Percentiles rank a stretch among this genome's conserved stretches.
Evolutionary conservation across 1,284 basidiomycete species (phyloP).

Genomic region (Moesziomyces sp.): DNA sequence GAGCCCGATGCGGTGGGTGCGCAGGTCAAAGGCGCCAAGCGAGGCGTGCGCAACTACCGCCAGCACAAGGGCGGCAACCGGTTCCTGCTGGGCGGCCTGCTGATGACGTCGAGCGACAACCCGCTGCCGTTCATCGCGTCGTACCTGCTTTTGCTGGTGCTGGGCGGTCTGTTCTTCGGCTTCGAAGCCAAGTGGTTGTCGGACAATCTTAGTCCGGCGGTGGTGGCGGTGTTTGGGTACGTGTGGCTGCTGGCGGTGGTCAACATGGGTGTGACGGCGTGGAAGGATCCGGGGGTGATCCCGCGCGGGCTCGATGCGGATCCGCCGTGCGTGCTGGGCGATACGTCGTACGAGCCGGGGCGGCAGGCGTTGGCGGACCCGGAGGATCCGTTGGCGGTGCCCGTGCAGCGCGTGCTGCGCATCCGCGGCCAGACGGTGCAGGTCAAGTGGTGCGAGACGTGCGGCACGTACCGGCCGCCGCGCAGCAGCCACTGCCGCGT

Average conservation of each 20-base stretch:
- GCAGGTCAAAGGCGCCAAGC: slow-evolving; percentile 1
- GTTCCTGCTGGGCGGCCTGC: slow-evolving; percentile 54
- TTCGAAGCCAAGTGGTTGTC: slow-evolving; percentile 59
- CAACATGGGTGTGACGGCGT: slow-evolving; percentile 62
- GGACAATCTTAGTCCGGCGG: slow-evolving; percentile 50
- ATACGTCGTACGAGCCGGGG: slow-evolving; percentile 15
- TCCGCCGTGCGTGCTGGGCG: slow-evolving; percentile 57
- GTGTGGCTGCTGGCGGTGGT: slow-evolving; percentile 48
- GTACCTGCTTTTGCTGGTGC: slow-evolving; percentile 41
- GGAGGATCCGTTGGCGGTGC: slow-evolving; percentile 41
- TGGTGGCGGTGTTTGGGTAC: slow-evolving; percentile 56
- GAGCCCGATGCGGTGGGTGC: background rate
- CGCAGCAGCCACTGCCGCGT: slow-evolving; percentile 65
- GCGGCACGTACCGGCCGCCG: slow-evolving; percentile 64
- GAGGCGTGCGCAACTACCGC: slow-evolving; percentile 43
- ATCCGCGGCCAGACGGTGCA: slow-evolving; percentile 32
- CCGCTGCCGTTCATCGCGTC: slow-evolving; percentile 55
- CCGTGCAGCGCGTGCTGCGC: slow-evolving; percentile 43
- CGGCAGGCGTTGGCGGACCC: slow-evolving; percentile 29
- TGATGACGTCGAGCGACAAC: slow-evolving; percentile 59
- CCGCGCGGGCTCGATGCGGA: slow-evolving; percentile 63
- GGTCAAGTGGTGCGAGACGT: slow-evolving; percentile 67
- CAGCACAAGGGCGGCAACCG: slow-evolving; percentile 50
- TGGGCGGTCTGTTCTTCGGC: slow-evolving; percentile 58
- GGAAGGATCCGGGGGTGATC: slow-evolving; percentile 64